Evolutionary conservation across 1,284 basidiomycete genomes (phyloP).

Genomic region (Hemileccinum hortonii): DNA sequence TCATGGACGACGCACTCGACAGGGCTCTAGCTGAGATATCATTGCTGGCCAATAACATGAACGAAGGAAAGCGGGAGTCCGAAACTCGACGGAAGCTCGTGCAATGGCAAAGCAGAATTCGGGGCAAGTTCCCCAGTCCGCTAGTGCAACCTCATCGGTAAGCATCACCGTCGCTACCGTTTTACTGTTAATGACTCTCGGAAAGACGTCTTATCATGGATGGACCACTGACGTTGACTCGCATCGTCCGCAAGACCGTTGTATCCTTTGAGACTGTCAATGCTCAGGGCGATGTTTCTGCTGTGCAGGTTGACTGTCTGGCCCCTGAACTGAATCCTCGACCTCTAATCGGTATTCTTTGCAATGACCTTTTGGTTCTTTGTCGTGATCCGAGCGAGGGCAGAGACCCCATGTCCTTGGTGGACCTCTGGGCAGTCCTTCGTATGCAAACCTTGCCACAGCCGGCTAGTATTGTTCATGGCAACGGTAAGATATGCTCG

Average conservation of each 20-base stretch:
- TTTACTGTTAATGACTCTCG: slow-evolving; percentile 10
- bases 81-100: slow-evolving; percentile 88
- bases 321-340: slow-evolving; percentile 78
- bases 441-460: slow-evolving; percentile 88
- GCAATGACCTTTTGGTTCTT: slow-evolving; percentile 90
- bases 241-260: slow-evolving; percentile 86
- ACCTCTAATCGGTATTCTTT: slow-evolving; percentile 76
- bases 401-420: slow-evolving; percentile 64
- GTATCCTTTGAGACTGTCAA: slow-evolving; percentile 83
- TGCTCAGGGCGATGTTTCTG: slow-evolving; percentile 71
- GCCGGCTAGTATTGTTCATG: slow-evolving; percentile 87
- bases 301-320: slow-evolving; percentile 86
- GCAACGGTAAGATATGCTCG: slow-evolving; percentile 59
- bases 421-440: slow-evolving; percentile 91
- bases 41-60: slow-evolving; percentile 88
- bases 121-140: slow-evolving; percentile 90
- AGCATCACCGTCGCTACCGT: slow-evolving; percentile 21
- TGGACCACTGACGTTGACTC: slow-evolving; percentile 77
- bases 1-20: slow-evolving; percentile 80
- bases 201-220: slow-evolving; percentile 83
- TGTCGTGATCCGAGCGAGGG: slow-evolving; percentile 80
- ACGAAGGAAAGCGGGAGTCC: slow-evolving; percentile 92
- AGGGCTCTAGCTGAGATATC: slow-evolving; percentile 84
- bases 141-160: slow-evolving; percentile 96
- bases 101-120: slow-evolving; percentile 90